These are phyloP conservation scores for Starmera amethionina DNA, from an alignment of 805 yeast species.

Conservation along the genomic window DNA sequence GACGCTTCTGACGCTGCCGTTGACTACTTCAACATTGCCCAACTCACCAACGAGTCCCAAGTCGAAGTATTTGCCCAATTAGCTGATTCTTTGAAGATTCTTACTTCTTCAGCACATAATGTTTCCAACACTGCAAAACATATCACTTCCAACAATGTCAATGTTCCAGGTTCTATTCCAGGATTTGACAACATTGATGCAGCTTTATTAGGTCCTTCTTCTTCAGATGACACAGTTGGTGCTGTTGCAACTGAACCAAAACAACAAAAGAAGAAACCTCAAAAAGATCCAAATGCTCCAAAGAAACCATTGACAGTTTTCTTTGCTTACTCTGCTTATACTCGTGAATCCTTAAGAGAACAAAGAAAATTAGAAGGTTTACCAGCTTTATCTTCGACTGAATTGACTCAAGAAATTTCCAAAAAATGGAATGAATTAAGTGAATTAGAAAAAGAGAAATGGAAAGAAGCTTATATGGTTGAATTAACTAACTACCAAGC, in stretches of 20 bases:
- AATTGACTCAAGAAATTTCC: constrained; percentile 70
- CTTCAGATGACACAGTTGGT: constrained; percentile 13
- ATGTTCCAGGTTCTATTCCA: constrained; percentile 3
- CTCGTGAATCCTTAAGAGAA: constrained; percentile 60
- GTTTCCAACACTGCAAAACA: constrained; percentile 16
- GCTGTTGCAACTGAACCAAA: constrained; percentile 8
- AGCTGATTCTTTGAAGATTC: constrained; percentile 29
- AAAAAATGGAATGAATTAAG: constrained; percentile 68
- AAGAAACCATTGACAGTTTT: constrained; percentile 87
- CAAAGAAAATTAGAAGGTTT: constrained; percentile 53
- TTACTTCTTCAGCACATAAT: constrained; percentile 27
- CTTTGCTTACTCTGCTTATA: constrained; percentile 67
- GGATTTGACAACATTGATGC: constrained; percentile 6
- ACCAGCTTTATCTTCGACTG: constrained; percentile 61
- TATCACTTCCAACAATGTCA: constrained; percentile 2
- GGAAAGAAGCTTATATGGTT: constrained; percentile 48
- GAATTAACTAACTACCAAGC: constrained; percentile 35
- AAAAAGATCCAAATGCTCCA: constrained; percentile 90
- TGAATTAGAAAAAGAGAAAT: constrained; percentile 59
- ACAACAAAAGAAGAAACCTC: constrained; percentile 33
- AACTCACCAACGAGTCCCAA: constrained; percentile 35
- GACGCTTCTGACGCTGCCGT: constrained; percentile 77
- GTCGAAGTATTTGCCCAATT: constrained; percentile 35
- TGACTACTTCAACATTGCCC: constrained; percentile 55
- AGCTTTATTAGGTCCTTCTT: constrained; percentile 8